Base-by-base conservation (phyloP, 176 grass and related monocot species). In the Pontederia paniculata region DNA sequence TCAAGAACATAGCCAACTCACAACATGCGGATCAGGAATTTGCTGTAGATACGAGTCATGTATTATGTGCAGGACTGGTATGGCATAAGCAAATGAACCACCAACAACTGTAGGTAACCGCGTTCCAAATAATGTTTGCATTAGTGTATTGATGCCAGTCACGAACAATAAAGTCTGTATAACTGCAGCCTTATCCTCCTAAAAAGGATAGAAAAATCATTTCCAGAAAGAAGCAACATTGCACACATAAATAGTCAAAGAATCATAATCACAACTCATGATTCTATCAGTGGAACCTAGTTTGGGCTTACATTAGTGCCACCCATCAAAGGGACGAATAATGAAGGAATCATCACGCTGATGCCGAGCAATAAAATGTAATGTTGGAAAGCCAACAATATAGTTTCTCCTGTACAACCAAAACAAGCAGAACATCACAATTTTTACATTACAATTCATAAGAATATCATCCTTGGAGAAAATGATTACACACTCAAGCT, bases 101-200 rank as follows among this genome's bases (percentile, higher is more conserved):
- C 93, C 93, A 69, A 97, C 82, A 46, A 97, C 93, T 62, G 83
- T 86, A 23, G 86, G 93, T 2, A 90, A 78, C 53, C 86, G 79
- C 58, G 86, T 97, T 63, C 93, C 93, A 45, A 86, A 72, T 45
- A 81, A 64, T 71, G 83, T 90, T 70, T 97, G 86, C 2, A 97
- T 41, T 49, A 97, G 73, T 50, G 93, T 97, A 81, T 84, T 97
- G 57, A 97, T 76, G 4, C 93, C 93, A 17, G 93, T 69, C 44
- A 97, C 86, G 65, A 97, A 83, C 12, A 90, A 74, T 64, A 97
- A 57, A 45, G 93, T 97, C 72, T 97, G 93, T 50, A 97, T 80
- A 68, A 97, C 86, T 69, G 71, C 76, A 25, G 93, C 86, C 67
- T 88, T 97, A 50, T 97, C 93, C 48, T 91, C 86, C 85, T 96